Evolutionary conservation across 2,329 filamentous ascomycete species (phyloP), one percentile per base, ranked within the genome.

Genomic region (Botrytis cinerea): DNA sequence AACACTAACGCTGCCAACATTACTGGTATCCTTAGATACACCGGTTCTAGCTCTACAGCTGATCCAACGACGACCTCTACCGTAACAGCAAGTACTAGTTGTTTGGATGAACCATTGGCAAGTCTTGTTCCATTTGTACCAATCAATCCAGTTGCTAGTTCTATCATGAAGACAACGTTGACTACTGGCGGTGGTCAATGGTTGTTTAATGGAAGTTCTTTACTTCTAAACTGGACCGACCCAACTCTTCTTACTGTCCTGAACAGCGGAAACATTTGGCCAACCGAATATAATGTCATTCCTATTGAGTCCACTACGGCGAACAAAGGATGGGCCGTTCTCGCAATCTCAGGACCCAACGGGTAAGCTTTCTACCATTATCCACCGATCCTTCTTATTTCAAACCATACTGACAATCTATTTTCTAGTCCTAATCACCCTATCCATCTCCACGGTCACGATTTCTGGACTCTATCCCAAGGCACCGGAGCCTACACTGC

Each of bases 401-500:
- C 16, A 18, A n/a, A 45, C 2, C 28, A 10, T n/a, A 45, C 45
- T 45, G 20, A 60, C 25, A 10, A 43, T 45, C 28, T 4, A 64
- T 18, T 6, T 22, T 54, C 59, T 45, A 77, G 74, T 5, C 51
- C 79, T 57, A 70, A 64, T 46, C 80, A 81, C 46, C 80, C 79
- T 18, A 79, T 86, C 77, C 86, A 87, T 78, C 79, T 87, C 25
- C 86, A 87, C 79, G 86, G 86, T 10, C 85, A 87, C 77, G 83
- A 86, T 72, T 86, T 87, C 79, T 84, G 83, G 76, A 78, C 86
- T 25, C 76, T 87, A 14, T 81, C 48, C 74, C 87, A 76, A 86
- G 87, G 0, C 70, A 79, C 4, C 85, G 86, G 4, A 73, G 85
- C 77, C 0, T 80, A 78, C 45, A 71, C 76, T 72, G 78, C 57